Evolutionary conservation across 1,284 basidiomycete genomes (phyloP).

Genomic region (Leccinum pseudoinsigne): DNA sequence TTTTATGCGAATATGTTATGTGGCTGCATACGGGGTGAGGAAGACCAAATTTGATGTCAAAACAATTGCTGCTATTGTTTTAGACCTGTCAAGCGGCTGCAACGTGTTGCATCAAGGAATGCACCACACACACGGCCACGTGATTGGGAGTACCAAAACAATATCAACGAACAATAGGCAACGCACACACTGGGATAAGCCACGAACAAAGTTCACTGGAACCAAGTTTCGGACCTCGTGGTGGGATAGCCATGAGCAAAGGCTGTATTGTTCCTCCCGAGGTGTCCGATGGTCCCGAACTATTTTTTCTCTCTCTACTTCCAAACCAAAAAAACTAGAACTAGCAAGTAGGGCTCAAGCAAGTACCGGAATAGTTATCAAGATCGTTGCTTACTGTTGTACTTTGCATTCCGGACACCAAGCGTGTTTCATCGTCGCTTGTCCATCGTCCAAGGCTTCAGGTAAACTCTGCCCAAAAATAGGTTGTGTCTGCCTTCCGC

Average conservation of each 20-base stretch:
- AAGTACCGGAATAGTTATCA: background rate
- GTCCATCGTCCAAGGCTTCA: constrained; percentile 28
- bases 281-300: background rate
- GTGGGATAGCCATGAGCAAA: constrained; percentile 10
- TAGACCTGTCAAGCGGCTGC: background rate
- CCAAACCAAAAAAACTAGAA: constrained; percentile 7
- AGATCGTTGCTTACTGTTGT: constrained; percentile 13
- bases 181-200: background rate
- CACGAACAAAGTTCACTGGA: constrained; percentile 15
- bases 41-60: constrained; percentile 16
- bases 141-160: constrained; percentile 13
- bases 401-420: background rate
- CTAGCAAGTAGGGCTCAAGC: background rate
- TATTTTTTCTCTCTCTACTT: background rate
- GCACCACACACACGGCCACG: constrained; percentile 16
- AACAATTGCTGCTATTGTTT: constrained; percentile 25
- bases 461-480: constrained; percentile 30
- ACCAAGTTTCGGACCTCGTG: background rate
- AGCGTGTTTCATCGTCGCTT: constrained; percentile 2
- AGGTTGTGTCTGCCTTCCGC: constrained; percentile 33
- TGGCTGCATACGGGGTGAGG: constrained; percentile 3
- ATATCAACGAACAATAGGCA: constrained; percentile 24
- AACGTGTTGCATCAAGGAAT: background rate
- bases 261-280: constrained; percentile 19
- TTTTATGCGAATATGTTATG: constrained; percentile 20